A percentile compares a stretch with the other conserved stretches of the same genome.
phyloP scores from a whole-genome alignment of 2,329 filamentous ascomycete genomes.

The Sporothrix curviconia region DNA sequence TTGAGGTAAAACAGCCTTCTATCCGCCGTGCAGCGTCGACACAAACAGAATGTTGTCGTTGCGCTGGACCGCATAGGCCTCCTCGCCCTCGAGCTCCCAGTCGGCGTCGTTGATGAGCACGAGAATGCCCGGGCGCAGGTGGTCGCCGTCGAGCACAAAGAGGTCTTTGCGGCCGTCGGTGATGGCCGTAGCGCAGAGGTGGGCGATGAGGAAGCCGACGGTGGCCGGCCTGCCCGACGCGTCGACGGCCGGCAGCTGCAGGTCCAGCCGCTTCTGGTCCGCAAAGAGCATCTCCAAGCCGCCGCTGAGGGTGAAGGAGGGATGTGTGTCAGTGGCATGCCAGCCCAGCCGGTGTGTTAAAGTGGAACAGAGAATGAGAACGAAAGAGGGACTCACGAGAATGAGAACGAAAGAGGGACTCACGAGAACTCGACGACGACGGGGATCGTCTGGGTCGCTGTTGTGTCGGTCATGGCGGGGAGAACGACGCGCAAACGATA shows the following conservation, averaged over 20 bases:
- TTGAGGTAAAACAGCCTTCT: too few relatives aligned
- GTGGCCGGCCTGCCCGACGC: constrained; percentile 55
- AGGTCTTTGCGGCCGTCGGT: constrained; percentile 78
- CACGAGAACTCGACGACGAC: constrained; percentile 58
- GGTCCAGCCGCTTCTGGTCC: constrained; percentile 65
- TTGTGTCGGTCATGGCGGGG: too few relatives aligned
- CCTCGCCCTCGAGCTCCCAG: constrained; percentile 96
- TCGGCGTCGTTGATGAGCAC: constrained; percentile 97
- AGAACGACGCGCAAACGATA: too few relatives aligned
- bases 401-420: constrained; percentile 19
- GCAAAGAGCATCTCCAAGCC: constrained; percentile 92
- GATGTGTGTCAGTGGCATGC: not conserved
- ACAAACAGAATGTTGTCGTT: constrained; percentile 92
- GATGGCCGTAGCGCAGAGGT: constrained; percentile 79
- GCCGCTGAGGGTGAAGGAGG: constrained; percentile 49
- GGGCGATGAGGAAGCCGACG: constrained; percentile 67
- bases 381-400: not conserved
- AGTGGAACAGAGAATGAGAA: not conserved
- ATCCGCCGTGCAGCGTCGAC: constrained; percentile 92
- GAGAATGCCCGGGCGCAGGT: constrained; percentile 85
- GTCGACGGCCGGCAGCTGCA: constrained; percentile 61
- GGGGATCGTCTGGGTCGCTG: constrained; percentile 24
- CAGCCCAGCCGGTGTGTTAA: not conserved
- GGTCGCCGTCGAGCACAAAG: constrained; percentile 65
- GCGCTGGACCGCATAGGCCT: constrained; percentile 73